These are phyloP conservation scores for Phlyctochytrium arcticum DNA, from an alignment of 192 early-diverging fungal species.

Conservation along the genomic window DNA sequence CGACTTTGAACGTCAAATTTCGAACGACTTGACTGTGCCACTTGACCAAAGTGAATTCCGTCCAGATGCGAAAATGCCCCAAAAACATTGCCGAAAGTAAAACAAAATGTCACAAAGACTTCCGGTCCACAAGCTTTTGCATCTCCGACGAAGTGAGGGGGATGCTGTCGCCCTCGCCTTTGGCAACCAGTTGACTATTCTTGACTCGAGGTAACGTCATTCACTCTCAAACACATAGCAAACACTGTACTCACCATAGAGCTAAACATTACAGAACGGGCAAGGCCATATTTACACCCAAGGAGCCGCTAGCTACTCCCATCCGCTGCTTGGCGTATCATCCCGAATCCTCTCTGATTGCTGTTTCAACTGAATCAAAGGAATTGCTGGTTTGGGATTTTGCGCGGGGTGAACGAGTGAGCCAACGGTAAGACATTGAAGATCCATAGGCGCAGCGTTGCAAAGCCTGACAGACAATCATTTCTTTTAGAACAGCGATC, in stretches of 20 bases:
- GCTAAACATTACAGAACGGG: slow-evolving; percentile 7
- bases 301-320: background rate
- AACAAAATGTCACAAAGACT: background rate
- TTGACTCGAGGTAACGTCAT: background rate
- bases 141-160: background rate
- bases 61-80: too few relatives aligned
- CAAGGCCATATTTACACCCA: slow-evolving; percentile 5
- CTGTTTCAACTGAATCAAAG: slow-evolving; percentile 18
- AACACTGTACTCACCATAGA: background rate
- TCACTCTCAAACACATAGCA: background rate
- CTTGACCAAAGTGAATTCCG: too few relatives aligned
- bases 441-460: too few relatives aligned
- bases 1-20: too few relatives aligned
- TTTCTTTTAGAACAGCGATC: slow-evolving; percentile 17
- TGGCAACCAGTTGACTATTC: background rate
- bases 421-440: background rate
- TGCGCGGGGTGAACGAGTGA: background rate
- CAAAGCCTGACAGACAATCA: too few relatives aligned
- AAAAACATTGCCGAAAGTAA: too few relatives aligned
- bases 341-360: background rate
- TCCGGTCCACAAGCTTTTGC: slow-evolving; percentile 6
- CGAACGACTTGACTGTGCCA: too few relatives aligned
- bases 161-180: slow-evolving; percentile 1
- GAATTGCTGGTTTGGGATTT: slow-evolving; percentile 13
- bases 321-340: slow-evolving; percentile 9